These are phyloP conservation scores for Canavalia ensiformis DNA, from an alignment of 306 rosid genomes.

Conservation along the genomic window DNA sequence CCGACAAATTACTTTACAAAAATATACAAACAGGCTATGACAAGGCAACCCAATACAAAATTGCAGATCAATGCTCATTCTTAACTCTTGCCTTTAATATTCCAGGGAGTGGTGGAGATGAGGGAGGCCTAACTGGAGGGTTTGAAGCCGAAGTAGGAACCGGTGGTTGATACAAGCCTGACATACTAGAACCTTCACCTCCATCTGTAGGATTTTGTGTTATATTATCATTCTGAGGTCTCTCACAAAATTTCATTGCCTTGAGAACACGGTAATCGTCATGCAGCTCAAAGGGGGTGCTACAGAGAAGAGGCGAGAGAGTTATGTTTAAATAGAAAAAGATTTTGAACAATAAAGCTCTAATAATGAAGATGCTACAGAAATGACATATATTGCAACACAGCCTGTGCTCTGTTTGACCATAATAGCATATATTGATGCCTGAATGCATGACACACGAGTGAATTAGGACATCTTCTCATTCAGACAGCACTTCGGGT, in stretches of 20 bases:
- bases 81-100: slow-evolving; percentile 90
- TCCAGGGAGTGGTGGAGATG: slow-evolving; percentile 93
- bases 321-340: slow-evolving; percentile 1
- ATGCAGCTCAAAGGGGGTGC: slow-evolving; percentile 97
- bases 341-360: slow-evolving; percentile 11
- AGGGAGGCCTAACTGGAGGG: slow-evolving; percentile 69
- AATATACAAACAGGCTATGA: slow-evolving; percentile 63
- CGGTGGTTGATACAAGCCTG: slow-evolving; percentile 66
- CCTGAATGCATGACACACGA: neutral
- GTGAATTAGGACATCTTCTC: slow-evolving; percentile 5
- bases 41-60: slow-evolving; percentile 32
- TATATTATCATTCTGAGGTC: slow-evolving; percentile 61
- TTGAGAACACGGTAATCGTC: slow-evolving; percentile 89
- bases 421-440: neutral
- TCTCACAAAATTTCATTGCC: slow-evolving; percentile 85
- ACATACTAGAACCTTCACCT: slow-evolving; percentile 79
- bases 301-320: slow-evolving; percentile 48
- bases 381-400: neutral
- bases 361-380: neutral
- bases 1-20: slow-evolving; percentile 60
- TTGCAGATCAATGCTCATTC: slow-evolving; percentile 71
- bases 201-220: slow-evolving; percentile 67
- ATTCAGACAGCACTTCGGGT: neutral
- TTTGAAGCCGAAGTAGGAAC: slow-evolving; percentile 58
- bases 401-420: slow-evolving; percentile 4